These are phyloP conservation scores for Ogataea hybrid DNA, from an alignment of 1,139 yeast species.

Conservation along the genomic window DNA sequence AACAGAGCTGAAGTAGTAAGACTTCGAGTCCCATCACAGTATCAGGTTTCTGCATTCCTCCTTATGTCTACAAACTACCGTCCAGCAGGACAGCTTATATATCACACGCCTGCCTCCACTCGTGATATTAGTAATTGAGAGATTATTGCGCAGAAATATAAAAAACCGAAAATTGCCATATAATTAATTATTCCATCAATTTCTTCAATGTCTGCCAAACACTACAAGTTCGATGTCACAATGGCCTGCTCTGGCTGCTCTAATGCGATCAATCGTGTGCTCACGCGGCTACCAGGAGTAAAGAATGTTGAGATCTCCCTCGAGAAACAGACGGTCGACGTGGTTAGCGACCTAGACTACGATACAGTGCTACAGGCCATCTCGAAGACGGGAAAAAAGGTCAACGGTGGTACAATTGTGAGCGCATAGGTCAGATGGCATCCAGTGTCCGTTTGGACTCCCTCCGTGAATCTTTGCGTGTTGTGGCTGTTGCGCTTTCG, in stretches of 20 bases:
- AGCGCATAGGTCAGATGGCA: conserved; percentile 11
- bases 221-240: conserved; percentile 72
- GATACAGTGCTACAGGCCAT: conserved; percentile 79
- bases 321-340: conserved; percentile 81
- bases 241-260: conserved; percentile 91
- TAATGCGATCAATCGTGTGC: conserved; percentile 78
- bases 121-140: not conserved
- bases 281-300: conserved; percentile 73
- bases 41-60: too few relatives aligned
- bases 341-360: conserved; percentile 61
- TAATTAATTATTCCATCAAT: not conserved
- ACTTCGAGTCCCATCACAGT: too few relatives aligned
- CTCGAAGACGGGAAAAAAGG: conserved; percentile 87
- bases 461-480: too few relatives aligned
- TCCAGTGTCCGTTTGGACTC: too few relatives aligned
- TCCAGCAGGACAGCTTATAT: too few relatives aligned
- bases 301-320: conserved; percentile 69
- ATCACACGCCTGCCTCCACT: too few relatives aligned
- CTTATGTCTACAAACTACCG: not conserved
- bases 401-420: conserved; percentile 59
- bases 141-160: conserved; percentile 2
- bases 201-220: conserved; percentile 47
- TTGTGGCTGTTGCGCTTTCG: too few relatives aligned
- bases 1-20: too few relatives aligned
- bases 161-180: conserved; percentile 1